phyloP scores from a whole-genome alignment of 2,329 filamentous ascomycete genomes.

The Aspergillus aculeatus region DNA sequence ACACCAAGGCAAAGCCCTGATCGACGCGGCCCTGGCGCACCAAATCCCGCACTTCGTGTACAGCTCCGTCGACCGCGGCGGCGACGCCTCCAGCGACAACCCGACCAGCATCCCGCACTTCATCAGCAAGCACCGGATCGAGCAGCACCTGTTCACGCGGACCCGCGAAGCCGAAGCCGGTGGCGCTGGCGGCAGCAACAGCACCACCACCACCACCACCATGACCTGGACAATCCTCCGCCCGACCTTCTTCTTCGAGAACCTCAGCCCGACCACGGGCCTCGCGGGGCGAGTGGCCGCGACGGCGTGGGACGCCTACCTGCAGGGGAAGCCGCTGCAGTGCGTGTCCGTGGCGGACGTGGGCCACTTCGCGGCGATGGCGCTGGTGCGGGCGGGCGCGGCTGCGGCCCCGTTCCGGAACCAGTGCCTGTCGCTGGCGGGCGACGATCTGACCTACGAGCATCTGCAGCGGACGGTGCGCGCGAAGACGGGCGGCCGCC shows the following conservation, averaged over 20 bases:
- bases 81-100: conserved; percentile 52
- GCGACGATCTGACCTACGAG: conserved; percentile 52
- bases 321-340: conserved; percentile 47
- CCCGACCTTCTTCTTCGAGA: conserved; percentile 64
- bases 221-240: conserved; percentile 64
- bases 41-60: conserved; percentile 63
- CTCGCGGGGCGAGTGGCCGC: conserved; percentile 52
- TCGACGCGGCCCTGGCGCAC: conserved; percentile 57
- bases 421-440: conserved; percentile 46
- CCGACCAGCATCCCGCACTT: conserved; percentile 63
- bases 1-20: conserved; percentile 57
- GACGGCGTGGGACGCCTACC: conserved; percentile 39
- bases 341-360: conserved; percentile 51
- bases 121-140: conserved; percentile 60
- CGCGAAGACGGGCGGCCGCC: conserved; percentile 47
- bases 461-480: conserved; percentile 49
- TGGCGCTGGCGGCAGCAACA: conserved; percentile 24
- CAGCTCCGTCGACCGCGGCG: conserved; percentile 63
- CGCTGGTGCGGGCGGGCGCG: conserved; percentile 41
- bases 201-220: background rate
- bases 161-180: conserved; percentile 12
- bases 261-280: conserved; percentile 40
- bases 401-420: conserved; percentile 41
- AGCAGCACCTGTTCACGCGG: conserved; percentile 55
- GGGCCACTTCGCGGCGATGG: conserved; percentile 51